Conservation (phyloP, 441 rosid species). For the Populus hybrid region DNA sequence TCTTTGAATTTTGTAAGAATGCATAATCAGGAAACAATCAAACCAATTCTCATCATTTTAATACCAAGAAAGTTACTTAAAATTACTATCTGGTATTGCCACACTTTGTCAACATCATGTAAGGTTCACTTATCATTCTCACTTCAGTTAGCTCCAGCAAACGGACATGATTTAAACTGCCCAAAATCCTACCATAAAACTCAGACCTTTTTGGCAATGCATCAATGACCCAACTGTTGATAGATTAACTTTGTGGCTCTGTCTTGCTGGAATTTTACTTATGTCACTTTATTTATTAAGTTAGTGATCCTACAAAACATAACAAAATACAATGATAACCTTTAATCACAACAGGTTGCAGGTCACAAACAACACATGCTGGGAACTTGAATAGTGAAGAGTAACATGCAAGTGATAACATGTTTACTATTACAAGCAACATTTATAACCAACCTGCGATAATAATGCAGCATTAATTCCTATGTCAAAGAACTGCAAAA, state of each 20-base stretch:
- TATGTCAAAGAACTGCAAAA: conserved; percentile 94
- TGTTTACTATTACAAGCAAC: background rate
- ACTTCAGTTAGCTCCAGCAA: background rate
- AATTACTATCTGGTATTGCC: background rate
- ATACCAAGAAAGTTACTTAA: background rate
- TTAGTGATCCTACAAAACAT: background rate
- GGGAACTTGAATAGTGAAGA: background rate
- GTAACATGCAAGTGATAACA: background rate
- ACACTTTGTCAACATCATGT: background rate
- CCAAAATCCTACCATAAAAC: background rate
- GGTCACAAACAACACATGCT: background rate
- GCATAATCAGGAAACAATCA: background rate
- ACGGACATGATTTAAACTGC: background rate
- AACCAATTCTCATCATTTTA: background rate
- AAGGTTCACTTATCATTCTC: background rate
- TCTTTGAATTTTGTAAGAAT: no score
- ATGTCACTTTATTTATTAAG: background rate
- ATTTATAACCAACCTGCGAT: conserved; percentile 67
- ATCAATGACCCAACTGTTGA: background rate
- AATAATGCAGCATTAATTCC: conserved; percentile 90
- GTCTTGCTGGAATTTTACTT: background rate
- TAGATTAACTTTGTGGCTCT: no score
- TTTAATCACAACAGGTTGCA: background rate
- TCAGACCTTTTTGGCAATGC: background rate
- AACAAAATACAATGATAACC: background rate